A percentile compares a stretch with the other conserved stretches of the same genome.
Evolutionary conservation across 441 rosid species (phyloP).

Genomic region (Iberis amara): DNA sequence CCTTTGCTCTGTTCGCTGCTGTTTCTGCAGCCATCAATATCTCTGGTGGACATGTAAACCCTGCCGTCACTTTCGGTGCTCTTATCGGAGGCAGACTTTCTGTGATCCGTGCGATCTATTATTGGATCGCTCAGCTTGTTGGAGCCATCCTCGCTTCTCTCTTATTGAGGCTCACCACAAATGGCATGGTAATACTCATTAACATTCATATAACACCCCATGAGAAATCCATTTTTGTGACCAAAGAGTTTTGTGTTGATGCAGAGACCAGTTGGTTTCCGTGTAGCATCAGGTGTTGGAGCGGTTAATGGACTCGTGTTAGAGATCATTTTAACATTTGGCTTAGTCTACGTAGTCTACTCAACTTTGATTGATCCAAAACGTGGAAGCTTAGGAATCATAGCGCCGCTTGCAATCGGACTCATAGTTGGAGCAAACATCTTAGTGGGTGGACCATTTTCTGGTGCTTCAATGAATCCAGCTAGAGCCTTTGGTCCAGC

Average conservation of each 20-base stretch:
- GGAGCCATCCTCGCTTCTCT: conserved; percentile 52
- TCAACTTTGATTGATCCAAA: conserved; percentile 70
- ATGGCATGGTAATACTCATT: conserved; percentile 37
- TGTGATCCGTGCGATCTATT: conserved; percentile 40
- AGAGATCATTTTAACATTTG: conserved; percentile 60
- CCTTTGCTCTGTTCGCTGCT: conserved; percentile 60
- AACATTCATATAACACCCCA: background rate
- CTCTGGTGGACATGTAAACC: conserved; percentile 76
- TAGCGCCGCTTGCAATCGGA: conserved; percentile 67
- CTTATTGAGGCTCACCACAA: conserved; percentile 51
- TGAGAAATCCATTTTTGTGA: background rate
- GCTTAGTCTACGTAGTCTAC: conserved; percentile 55
- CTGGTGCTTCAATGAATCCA: conserved; percentile 78
- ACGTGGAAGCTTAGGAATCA: conserved; percentile 67
- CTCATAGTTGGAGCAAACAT: conserved; percentile 64
- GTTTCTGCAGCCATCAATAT: conserved; percentile 59
- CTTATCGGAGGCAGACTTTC: conserved; percentile 69
- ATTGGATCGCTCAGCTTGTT: conserved; percentile 52
- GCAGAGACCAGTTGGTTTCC: conserved; percentile 73
- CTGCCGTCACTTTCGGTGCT: conserved; percentile 73
- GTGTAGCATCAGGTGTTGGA: conserved; percentile 50
- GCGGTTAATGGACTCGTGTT: conserved; percentile 45
- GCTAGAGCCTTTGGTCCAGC: conserved; percentile 82
- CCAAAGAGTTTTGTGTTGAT: background rate
- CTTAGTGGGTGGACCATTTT: conserved; percentile 72